Evolutionary conservation across 306 rosid genomes (phyloP).

Genomic region (Vigna angularis): DNA sequence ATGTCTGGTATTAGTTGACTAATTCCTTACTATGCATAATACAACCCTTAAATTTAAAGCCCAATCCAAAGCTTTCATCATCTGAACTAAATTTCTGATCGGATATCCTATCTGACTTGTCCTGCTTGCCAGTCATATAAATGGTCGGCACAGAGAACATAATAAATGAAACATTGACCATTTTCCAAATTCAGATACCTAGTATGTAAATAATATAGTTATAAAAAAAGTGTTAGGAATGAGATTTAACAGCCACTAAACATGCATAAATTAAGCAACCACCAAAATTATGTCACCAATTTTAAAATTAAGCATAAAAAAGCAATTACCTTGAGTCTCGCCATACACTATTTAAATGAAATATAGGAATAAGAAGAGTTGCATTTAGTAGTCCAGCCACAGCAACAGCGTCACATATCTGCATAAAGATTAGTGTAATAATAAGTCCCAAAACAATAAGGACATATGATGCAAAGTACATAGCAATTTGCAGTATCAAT

Average conservation of each 20-base stretch:
- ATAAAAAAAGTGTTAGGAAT: slow-evolving; percentile 22
- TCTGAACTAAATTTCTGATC: slow-evolving; percentile 11
- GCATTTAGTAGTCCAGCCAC: slow-evolving; percentile 98
- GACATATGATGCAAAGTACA: background rate
- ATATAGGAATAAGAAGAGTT: slow-evolving; percentile 90
- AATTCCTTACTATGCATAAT: slow-evolving; percentile 28
- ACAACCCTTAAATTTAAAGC: slow-evolving; percentile 31
- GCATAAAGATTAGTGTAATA: slow-evolving; percentile 38
- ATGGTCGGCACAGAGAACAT: slow-evolving; percentile 16
- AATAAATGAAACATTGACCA: slow-evolving; percentile 32
- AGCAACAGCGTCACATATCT: slow-evolving; percentile 99
- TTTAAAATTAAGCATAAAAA: slow-evolving; percentile 24
- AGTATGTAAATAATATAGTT: slow-evolving; percentile 23
- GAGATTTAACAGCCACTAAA: slow-evolving; percentile 18
- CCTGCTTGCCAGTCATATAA: slow-evolving; percentile 18
- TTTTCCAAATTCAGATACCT: slow-evolving; percentile 21
- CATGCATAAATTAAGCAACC: slow-evolving; percentile 35
- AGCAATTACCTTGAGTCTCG: slow-evolving; percentile 81
- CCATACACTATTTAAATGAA: slow-evolving; percentile 98
- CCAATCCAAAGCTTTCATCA: slow-evolving; percentile 28
- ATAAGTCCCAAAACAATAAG: slow-evolving; percentile 39
- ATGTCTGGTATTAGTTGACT: slow-evolving; percentile 7
- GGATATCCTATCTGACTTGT: slow-evolving; percentile 26
- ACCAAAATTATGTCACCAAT: slow-evolving; percentile 30
- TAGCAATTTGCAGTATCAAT: slow-evolving; percentile 27